These are phyloP conservation scores for Globisporangium nagaii DNA, from an alignment of 352 stramenopile species.

Conservation along the genomic window DNA sequence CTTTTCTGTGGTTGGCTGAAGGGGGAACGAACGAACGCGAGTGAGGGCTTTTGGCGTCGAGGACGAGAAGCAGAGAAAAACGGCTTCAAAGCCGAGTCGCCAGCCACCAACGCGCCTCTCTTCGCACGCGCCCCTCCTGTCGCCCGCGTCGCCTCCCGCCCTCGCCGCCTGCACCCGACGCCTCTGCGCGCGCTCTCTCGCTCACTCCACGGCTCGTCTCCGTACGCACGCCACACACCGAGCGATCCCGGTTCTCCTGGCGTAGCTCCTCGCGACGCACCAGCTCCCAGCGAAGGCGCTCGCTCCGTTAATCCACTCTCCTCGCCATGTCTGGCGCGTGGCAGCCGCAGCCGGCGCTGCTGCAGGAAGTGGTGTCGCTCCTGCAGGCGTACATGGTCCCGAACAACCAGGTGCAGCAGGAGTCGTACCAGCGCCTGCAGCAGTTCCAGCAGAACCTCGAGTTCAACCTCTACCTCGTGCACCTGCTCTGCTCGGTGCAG, in stretches of 20 bases:
- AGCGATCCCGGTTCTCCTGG: not conserved
- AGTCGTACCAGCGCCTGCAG: constrained; percentile 79
- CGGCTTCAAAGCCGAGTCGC: constrained; percentile 5
- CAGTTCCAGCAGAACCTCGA: constrained; percentile 87
- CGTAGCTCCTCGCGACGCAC: not conserved
- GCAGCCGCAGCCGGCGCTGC: constrained; percentile 68
- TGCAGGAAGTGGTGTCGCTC: constrained; percentile 73
- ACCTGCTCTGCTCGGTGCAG: constrained; percentile 67
- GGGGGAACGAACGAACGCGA: too few species aligned
- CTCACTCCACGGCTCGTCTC: not conserved
- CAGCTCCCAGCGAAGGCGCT: too few species aligned
- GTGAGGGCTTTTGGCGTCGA: too few species aligned
- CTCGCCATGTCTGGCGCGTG: constrained; percentile 41
- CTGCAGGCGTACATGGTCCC: constrained; percentile 78
- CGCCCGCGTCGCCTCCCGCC: not conserved
- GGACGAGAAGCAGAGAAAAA: constrained; percentile 6
- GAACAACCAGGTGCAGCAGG: constrained; percentile 81
- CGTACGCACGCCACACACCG: not conserved
- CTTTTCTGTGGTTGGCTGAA: too few species aligned
- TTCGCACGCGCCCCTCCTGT: not conserved
- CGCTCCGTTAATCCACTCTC: not conserved
- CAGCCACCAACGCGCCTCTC: not conserved
- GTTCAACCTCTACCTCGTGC: constrained; percentile 87
- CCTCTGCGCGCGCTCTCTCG: not conserved
- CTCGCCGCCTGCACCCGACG: not conserved